phyloP scores from a whole-genome alignment of 2,329 filamentous ascomycete species.

The Paecilomyces dactylethromorphus region DNA sequence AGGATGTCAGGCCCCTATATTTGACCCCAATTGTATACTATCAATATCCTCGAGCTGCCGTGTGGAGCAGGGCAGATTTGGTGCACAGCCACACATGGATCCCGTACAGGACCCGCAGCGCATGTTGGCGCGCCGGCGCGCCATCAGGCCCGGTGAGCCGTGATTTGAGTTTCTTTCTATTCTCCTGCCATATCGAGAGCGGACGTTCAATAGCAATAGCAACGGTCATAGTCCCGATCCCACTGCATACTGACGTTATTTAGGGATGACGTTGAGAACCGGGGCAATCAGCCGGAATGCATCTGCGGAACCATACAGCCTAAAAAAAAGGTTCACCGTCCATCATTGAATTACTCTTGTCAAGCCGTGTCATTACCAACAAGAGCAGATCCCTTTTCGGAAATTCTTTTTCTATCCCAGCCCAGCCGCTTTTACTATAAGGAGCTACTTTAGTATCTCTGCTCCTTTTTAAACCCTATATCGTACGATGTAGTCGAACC shows the following conservation, averaged over 20 bases:
- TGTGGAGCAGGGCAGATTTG: conserved; percentile 1
- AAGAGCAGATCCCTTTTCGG: not conserved
- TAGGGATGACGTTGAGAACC: not conserved
- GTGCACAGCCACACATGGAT: conserved; percentile 4
- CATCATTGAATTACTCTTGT: not conserved
- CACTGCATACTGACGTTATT: not conserved
- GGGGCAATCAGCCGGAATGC: not conserved
- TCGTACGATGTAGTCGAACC: not conserved
- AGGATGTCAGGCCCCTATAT: not conserved
- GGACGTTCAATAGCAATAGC: not conserved
- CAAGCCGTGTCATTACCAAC: not conserved
- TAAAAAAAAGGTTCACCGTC: not conserved
- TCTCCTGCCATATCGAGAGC: not conserved
- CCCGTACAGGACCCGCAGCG: not conserved
- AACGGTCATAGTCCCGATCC: not conserved
- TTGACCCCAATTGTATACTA: not conserved
- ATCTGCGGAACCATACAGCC: not conserved
- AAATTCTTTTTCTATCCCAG: not conserved
- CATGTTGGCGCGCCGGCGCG: not conserved
- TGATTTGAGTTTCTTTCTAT: not conserved
- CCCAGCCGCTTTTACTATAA: not conserved
- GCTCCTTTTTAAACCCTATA: not conserved
- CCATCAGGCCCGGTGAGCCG: not conserved
- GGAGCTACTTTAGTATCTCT: not conserved
- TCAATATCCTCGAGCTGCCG: not conserved